Percentiles rank a stretch among this genome's conserved stretches.
These are phyloP conservation scores for Favolaschia claudopus DNA, from an alignment of 768 basidiomycete species.

Conservation along the genomic window DNA sequence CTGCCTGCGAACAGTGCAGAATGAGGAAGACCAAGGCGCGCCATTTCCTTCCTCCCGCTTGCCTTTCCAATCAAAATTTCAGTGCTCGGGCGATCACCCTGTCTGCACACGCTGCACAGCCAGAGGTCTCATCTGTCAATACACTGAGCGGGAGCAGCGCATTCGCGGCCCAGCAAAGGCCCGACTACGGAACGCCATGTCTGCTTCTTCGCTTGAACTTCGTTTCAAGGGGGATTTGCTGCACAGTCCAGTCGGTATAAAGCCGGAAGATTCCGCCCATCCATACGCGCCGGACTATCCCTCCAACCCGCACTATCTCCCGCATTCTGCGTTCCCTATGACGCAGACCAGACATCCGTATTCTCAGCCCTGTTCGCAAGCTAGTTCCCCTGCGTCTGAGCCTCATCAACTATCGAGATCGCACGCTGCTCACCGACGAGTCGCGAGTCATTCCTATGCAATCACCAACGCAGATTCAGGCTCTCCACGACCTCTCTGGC, in stretches of 20 bases:
- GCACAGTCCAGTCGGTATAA: slow-evolving; percentile 7
- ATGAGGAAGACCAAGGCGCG: slow-evolving; percentile 65
- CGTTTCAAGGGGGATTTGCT: slow-evolving; percentile 19
- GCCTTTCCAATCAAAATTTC: background rate
- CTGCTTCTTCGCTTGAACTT: slow-evolving; percentile 35
- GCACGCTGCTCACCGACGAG: too few relatives aligned
- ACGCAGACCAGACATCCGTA: background rate
- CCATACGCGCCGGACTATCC: background rate
- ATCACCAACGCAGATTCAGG: slow-evolving; percentile 12
- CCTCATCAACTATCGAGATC: background rate
- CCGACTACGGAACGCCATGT: slow-evolving; percentile 37
- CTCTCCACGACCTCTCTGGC: background rate
- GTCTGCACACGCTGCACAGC: slow-evolving; percentile 57
- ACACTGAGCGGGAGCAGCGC: slow-evolving; percentile 45
- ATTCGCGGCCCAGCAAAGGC: slow-evolving; percentile 40
- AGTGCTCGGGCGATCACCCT: slow-evolving; percentile 69
- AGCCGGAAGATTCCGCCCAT: slow-evolving; percentile 10
- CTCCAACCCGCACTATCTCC: too few relatives aligned
- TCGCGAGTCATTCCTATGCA: too few relatives aligned
- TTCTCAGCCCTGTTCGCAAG: slow-evolving; percentile 3
- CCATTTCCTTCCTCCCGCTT: background rate
- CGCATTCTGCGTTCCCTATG: background rate
- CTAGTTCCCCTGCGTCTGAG: background rate
- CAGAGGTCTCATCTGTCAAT: slow-evolving; percentile 60
- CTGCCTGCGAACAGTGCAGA: slow-evolving; percentile 66